phyloP scores from a whole-genome alignment of 106 monocot species.

The Posidonia australis region DNA sequence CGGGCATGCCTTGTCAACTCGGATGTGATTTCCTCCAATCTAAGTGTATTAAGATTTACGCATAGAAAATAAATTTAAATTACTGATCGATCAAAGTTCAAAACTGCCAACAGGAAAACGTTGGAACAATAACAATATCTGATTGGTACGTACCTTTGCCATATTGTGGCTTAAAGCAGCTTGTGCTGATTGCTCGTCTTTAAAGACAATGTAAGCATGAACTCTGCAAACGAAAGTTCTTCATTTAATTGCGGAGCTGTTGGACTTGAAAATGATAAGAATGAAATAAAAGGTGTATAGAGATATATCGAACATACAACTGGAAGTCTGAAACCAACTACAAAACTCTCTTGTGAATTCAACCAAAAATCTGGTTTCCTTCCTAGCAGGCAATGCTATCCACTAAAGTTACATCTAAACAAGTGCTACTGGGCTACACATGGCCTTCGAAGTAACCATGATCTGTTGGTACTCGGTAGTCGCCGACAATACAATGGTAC shows the following conservation, averaged over 20 bases:
- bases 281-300: too few relatives aligned
- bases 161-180: slow-evolving; percentile 70
- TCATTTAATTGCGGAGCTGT: not conserved
- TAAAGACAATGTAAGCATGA: slow-evolving; percentile 88
- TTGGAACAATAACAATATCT: not conserved
- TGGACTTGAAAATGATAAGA: too few relatives aligned
- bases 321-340: too few relatives aligned
- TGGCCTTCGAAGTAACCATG: too few relatives aligned
- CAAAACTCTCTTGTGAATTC: too few relatives aligned
- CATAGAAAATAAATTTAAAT: not conserved
- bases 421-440: too few relatives aligned
- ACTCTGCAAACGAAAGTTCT: slow-evolving; percentile 39
- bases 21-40: slow-evolving; percentile 85
- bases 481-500: too few relatives aligned
- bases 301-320: too few relatives aligned
- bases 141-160: slow-evolving; percentile 37
- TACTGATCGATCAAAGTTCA: not conserved
- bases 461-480: too few relatives aligned
- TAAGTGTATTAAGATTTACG: slow-evolving; percentile 16
- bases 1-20: slow-evolving; percentile 93
- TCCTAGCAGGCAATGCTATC: not conserved
- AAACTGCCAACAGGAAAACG: slow-evolving; percentile 1
- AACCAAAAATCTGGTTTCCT: not conserved
- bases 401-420: too few relatives aligned
- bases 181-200: slow-evolving; percentile 70